phyloP scores from a whole-genome alignment of 768 basidiomycete species.

The Leucocoprinus leucothites region DNA sequence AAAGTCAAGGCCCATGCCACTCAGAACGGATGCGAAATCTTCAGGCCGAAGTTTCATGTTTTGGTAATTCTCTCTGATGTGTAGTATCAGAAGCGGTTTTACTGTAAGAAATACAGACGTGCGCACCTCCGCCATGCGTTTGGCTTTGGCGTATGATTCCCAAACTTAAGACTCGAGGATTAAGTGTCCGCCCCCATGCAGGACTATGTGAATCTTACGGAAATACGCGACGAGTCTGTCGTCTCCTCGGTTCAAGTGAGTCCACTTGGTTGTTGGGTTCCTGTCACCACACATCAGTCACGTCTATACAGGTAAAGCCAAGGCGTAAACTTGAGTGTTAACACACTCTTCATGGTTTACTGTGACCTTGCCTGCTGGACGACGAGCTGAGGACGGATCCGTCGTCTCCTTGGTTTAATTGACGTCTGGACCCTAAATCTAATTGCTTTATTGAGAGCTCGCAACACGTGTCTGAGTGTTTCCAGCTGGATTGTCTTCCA shows the following conservation, averaged over 20 bases:
- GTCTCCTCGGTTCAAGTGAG: slow-evolving; percentile 82
- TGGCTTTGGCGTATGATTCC: slow-evolving; percentile 80
- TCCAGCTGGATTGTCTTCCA: no score
- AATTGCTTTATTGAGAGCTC: no score
- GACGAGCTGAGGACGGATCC: no score
- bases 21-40: slow-evolving; percentile 54
- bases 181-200: slow-evolving; percentile 65
- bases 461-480: no score
- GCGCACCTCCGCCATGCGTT: slow-evolving; percentile 57
- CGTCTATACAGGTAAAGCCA: neutral
- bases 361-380: no score
- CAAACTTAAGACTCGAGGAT: slow-evolving; percentile 84
- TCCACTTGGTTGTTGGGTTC: slow-evolving; percentile 90
- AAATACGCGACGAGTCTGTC: slow-evolving; percentile 71
- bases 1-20: slow-evolving; percentile 58
- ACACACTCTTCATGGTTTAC: no score
- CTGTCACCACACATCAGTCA: slow-evolving; percentile 32
- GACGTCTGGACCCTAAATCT: no score
- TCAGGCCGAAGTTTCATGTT: slow-evolving; percentile 57
- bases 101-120: neutral
- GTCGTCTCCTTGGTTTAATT: no score
- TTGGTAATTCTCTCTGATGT: slow-evolving; percentile 58
- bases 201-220: slow-evolving; percentile 47
- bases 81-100: slow-evolving; percentile 23
- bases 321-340: no score